Evolutionary conservation across 2,329 filamentous ascomycete species (phyloP).

Genomic region (Neofusicoccum cordaticola): DNA sequence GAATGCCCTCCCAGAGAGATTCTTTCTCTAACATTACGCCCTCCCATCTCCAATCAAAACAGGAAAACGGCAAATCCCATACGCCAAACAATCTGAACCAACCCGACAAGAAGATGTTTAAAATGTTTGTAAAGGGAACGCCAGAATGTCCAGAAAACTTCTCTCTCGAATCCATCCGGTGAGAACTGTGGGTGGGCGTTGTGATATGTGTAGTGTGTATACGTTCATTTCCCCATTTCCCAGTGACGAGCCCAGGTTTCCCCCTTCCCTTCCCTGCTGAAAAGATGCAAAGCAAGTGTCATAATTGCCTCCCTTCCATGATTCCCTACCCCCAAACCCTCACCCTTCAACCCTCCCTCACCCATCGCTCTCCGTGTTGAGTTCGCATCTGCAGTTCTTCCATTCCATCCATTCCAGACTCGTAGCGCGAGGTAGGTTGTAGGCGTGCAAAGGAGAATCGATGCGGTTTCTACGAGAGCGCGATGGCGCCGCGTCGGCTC

Average conservation of each 20-base stretch:
- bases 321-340: neutral
- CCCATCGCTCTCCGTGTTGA: neutral
- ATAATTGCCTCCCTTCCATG: neutral
- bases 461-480: conserved; percentile 52
- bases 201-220: neutral
- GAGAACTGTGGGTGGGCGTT: neutral
- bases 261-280: neutral
- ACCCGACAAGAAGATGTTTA: neutral
- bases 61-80: too few relatives aligned
- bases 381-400: neutral
- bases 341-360: neutral
- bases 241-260: neutral
- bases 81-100: neutral
- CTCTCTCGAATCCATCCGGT: neutral
- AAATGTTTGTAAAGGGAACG: neutral
- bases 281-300: neutral
- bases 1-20: neutral
- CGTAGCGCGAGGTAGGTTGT: too few relatives aligned
- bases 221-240: neutral
- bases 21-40: neutral
- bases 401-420: too few relatives aligned
- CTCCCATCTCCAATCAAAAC: too few relatives aligned
- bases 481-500: conserved; percentile 79
- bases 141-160: conserved; percentile 1
- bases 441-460: neutral